These are phyloP conservation scores for Alternaria rosae DNA, from an alignment of 2,329 filamentous ascomycete species.

Conservation along the genomic window DNA sequence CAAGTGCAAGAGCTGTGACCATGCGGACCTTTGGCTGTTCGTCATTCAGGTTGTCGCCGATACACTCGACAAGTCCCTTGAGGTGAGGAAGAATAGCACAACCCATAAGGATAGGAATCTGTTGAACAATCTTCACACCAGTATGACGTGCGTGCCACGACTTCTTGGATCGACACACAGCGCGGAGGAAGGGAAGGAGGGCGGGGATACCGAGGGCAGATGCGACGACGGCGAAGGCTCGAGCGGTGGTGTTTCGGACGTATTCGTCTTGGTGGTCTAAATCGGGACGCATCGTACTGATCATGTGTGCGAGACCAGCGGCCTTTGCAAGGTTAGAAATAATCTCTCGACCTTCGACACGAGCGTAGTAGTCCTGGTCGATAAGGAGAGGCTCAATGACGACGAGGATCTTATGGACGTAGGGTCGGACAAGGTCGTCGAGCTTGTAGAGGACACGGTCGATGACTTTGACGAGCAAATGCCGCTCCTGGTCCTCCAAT, in stretches of 20 bases:
- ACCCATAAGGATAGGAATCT: slow-evolving; percentile 98
- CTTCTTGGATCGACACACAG: slow-evolving; percentile 97
- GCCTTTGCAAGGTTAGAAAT: slow-evolving; percentile 98
- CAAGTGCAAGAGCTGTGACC: slow-evolving; percentile 93
- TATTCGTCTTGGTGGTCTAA: slow-evolving; percentile 99
- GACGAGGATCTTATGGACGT: slow-evolving; percentile 97
- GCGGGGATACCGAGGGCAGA: slow-evolving; percentile 96
- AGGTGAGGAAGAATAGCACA: slow-evolving; percentile 95
- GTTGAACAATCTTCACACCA: slow-evolving; percentile 98
- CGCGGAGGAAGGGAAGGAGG: slow-evolving; percentile 90
- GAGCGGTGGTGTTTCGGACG: slow-evolving; percentile 94
- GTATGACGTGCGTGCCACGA: slow-evolving; percentile 98
- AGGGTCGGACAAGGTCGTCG: slow-evolving; percentile 93
- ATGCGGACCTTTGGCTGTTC: slow-evolving; percentile 98
- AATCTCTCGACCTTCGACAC: slow-evolving; percentile 97
- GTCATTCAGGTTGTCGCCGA: slow-evolving; percentile 93
- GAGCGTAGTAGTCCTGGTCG: slow-evolving; percentile 98
- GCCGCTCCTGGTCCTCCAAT: slow-evolving; percentile 95
- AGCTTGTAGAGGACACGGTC: slow-evolving; percentile 98
- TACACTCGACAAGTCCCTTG: slow-evolving; percentile 95
- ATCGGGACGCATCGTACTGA: slow-evolving; percentile 98
- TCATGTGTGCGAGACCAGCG: slow-evolving; percentile 97
- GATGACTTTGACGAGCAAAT: slow-evolving; percentile 98
- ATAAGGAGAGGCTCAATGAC: slow-evolving; percentile 99
- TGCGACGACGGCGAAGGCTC: slow-evolving; percentile 96